Evolutionary conservation across 2,329 filamentous ascomycete species (phyloP), one percentile per base, ranked within the genome.

Genomic region (Cryoendolithus antarcticus): DNA sequence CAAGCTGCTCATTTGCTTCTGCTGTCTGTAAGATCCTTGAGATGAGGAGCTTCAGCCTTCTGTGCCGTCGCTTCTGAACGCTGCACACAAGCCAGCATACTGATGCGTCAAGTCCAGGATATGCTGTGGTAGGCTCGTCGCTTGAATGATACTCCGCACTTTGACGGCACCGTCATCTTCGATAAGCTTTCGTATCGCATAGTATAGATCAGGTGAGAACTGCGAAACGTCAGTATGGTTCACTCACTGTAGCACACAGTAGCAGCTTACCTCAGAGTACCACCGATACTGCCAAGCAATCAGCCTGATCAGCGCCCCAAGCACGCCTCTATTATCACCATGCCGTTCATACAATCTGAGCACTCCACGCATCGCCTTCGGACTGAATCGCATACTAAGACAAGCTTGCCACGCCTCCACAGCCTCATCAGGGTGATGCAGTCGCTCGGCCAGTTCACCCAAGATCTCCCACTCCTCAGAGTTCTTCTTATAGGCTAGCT

Each of bases 251-350:
- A 24, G 4, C 21, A 34, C 15, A 15, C 27, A 19, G 30, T 10
- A 32, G 9, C 32, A 39, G 45, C 65, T 54, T 61, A 80, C 77
- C 74, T 98, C 91, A 41, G 88, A 95, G 66, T 98, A 98, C 91
- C 91, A 98, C 50, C 91, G 74, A 64, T 95, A 98, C 65, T 98
- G 91, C 91, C 91, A 98, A 9, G 89, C 91, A 28, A 96, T 85
- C 32, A 98, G 69, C 38, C 86, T 72, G 48, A 98, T 95, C 42
- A 95, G 70, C n/a, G 84, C 80, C 21, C 79, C 82, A 5, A 96
- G 73, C 41, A 80, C 85, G 44, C 86, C 82, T 44, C 86, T 71
- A 3, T 84, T 86, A 62, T 84, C 85, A 54, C 82, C 83, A 42
- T 73, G 72, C 56, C 75, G 75, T 62, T 93, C 82, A 50, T 86